phyloP scores from a whole-genome alignment of 148 eudicot species.

The Rhododendron henanense region DNA sequence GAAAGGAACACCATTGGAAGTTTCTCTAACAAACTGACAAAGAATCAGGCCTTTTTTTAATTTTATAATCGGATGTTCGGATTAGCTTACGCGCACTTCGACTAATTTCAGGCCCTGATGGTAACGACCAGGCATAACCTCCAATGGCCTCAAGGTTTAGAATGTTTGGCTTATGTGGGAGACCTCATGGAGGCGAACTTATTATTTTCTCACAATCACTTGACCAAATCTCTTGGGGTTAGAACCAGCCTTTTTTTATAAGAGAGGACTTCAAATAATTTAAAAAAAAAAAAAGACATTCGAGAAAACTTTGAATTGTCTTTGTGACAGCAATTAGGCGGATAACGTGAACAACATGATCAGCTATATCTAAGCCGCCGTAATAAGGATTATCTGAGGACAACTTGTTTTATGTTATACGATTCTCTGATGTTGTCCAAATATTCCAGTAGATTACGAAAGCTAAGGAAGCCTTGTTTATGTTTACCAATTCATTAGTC shows the following conservation, averaged over 20 bases:
- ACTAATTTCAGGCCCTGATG: too few species aligned
- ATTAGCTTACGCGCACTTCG: fast-evolving
- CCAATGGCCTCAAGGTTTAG: too few species aligned
- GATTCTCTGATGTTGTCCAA: neutral
- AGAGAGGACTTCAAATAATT: too few species aligned
- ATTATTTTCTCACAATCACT: too few species aligned
- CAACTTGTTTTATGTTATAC: neutral
- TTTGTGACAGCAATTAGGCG: neutral
- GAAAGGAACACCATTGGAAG: neutral
- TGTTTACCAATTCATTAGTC: neutral
- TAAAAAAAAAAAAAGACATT: too few species aligned
- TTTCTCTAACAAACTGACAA: neutral
- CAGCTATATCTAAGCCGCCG: neutral
- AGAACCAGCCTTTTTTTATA: too few species aligned
- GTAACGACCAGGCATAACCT: too few species aligned
- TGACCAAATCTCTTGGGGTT: too few species aligned
- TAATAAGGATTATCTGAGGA: neutral
- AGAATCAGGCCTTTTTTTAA: neutral
- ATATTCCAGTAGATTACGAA: neutral
- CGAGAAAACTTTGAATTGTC: neutral
- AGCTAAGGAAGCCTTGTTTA: neutral
- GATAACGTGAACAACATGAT: neutral
- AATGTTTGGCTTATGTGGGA: too few species aligned
- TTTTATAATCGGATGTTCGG: too few species aligned
- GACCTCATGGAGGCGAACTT: too few species aligned